phyloP scores from a whole-genome alignment of 306 rosid genomes.

The Calophaca sinica region DNA sequence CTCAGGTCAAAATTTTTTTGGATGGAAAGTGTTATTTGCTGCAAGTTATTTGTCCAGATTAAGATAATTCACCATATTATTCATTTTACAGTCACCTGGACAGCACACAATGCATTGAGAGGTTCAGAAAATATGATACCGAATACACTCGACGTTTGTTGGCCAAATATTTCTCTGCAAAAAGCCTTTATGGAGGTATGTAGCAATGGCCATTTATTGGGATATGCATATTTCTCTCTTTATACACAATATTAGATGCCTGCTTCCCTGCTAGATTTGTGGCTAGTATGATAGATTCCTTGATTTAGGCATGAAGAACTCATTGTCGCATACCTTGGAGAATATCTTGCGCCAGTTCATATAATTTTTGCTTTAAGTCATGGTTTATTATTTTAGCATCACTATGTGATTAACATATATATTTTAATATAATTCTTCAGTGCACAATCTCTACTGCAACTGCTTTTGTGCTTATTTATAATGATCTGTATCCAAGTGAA shows the following conservation, averaged over 20 bases:
- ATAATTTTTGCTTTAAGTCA: neutral
- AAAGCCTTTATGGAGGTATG: slow-evolving; percentile 53
- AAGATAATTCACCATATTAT: slow-evolving; percentile 35
- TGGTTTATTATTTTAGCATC: neutral
- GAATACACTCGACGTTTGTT: slow-evolving; percentile 53
- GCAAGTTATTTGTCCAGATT: slow-evolving; percentile 14
- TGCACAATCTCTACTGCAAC: slow-evolving; percentile 34
- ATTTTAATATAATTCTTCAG: slow-evolving; percentile 9
- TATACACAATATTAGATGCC: slow-evolving; percentile 25
- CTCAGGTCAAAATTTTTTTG: slow-evolving; percentile 16
- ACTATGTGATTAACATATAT: slow-evolving; percentile 17
- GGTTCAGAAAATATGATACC: slow-evolving; percentile 54
- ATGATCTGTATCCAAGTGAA: slow-evolving; percentile 1
- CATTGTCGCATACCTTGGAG: slow-evolving; percentile 3
- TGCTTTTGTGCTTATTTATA: slow-evolving; percentile 21
- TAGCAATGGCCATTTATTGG: slow-evolving; percentile 27
- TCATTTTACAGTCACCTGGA: slow-evolving; percentile 56
- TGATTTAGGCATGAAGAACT: slow-evolving; percentile 20
- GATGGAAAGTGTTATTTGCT: slow-evolving; percentile 28
- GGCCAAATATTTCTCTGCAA: slow-evolving; percentile 58
- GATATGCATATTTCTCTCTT: slow-evolving; percentile 20
- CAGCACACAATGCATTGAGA: slow-evolving; percentile 49
- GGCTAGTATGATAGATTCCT: slow-evolving; percentile 21
- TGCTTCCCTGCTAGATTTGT: slow-evolving; percentile 36
- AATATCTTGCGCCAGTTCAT: slow-evolving; percentile 8